Base-by-base conservation (phyloP, 2,329 filamentous ascomycete genomes). In the Triangularia setosa region DNA sequence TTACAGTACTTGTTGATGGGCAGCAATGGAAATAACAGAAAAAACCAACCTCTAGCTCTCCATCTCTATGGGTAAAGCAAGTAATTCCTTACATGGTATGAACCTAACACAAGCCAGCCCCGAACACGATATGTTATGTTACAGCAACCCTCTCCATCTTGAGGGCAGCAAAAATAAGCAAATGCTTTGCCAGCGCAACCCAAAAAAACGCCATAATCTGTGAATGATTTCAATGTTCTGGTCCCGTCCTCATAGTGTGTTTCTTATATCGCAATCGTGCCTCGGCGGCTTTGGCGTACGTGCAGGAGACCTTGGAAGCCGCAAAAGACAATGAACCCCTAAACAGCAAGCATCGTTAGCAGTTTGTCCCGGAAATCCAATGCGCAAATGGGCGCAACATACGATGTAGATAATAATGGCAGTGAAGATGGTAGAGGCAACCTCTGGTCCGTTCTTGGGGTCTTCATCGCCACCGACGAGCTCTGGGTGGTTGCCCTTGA, bases 241-340 rank as follows among this genome's bases (percentile, higher is more conserved):
- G 40, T 60, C 3, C 40, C 40, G 40, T 21, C 40, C 40, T 48
- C 40, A 7, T 21, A n/a, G 25, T 60, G 12, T 44, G 16, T 53
- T 21, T 54, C 58, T 57, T 69, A 72, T 70, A 72, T 64, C 64
- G 70, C 67, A 62, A 72, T 72, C 24, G 70, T 64, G 58, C 93
- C 93, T 75, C 90, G 84, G 77, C 91, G 85, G 78, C 87, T 92
- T 77, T 93, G 90, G 77, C 92, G 89, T 72, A 92, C 79, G 78
- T 98, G 93, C 67, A 97, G 84, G 74, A 90, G 86, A 68, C 93
- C 94, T 77, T 98, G 94, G 70, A 93, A 86, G 64, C 90, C 91
- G 79, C 94, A 98, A 80, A 96, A 97, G 59, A 96, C 83, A 63
- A 97, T 85, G 83, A 98, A 98, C 18, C 84, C 88, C 93, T 96